Evolutionary conservation across 352 stramenopile species (phyloP).

Genomic region (Peronosclerospora sorghi): DNA sequence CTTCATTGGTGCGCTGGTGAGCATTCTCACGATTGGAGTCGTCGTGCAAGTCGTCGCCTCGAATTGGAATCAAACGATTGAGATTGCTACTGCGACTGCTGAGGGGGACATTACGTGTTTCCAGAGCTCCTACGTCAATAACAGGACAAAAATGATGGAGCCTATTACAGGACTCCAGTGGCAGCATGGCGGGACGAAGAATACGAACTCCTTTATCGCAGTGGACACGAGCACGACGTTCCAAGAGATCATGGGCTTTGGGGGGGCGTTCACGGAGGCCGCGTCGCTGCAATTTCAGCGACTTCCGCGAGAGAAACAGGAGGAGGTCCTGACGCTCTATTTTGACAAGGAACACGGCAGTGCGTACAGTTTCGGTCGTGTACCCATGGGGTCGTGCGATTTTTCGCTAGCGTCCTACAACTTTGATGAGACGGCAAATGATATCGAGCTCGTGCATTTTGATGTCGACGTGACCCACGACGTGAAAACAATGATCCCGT

Average conservation of each 20-base stretch:
- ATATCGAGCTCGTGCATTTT: slow-evolving; percentile 70
- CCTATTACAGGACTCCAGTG: slow-evolving; percentile 39
- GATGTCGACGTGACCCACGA: slow-evolving; percentile 67
- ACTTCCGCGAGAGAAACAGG: slow-evolving; percentile 61
- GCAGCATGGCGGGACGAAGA: slow-evolving; percentile 4
- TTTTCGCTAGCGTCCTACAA: slow-evolving; percentile 84
- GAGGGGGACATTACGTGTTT: slow-evolving; percentile 28
- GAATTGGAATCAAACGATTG: neutral
- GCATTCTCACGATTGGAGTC: neutral
- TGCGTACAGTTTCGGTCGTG: slow-evolving; percentile 80
- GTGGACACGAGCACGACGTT: slow-evolving; percentile 43
- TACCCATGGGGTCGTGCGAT: slow-evolving; percentile 87
- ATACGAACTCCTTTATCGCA: slow-evolving; percentile 24
- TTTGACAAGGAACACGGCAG: slow-evolving; percentile 74
- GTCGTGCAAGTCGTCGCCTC: slow-evolving; percentile 3
- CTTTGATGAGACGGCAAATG: slow-evolving; percentile 73
- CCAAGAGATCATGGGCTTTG: slow-evolving; percentile 83
- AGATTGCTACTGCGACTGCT: neutral
- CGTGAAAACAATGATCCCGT: slow-evolving; percentile 68
- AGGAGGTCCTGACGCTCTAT: slow-evolving; percentile 80
- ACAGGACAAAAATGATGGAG: slow-evolving; percentile 57
- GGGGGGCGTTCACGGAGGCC: slow-evolving; percentile 88
- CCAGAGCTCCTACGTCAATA: slow-evolving; percentile 57
- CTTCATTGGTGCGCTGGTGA: no score
- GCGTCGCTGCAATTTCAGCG: slow-evolving; percentile 79